A percentile compares a stretch with the other conserved stretches of the same genome.
These are phyloP conservation scores for Cystofilobasidium macerans DNA, from an alignment of 768 basidiomycete species.

Conservation along the genomic window DNA sequence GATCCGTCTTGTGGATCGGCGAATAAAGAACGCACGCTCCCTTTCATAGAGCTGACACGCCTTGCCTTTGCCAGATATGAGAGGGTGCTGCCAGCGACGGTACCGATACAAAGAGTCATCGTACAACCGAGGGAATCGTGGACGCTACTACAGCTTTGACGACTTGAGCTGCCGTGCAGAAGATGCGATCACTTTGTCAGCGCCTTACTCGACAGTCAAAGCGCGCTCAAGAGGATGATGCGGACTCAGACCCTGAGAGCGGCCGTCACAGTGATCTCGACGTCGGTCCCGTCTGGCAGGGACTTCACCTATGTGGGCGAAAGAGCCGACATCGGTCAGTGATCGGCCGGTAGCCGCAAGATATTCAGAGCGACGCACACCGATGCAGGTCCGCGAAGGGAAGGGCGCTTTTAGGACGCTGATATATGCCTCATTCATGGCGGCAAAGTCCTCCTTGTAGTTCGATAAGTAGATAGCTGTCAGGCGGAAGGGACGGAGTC, in stretches of 20 bases:
- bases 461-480: constrained; percentile 1
- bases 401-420: neutral
- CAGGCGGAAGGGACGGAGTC: neutral
- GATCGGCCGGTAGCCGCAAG: neutral
- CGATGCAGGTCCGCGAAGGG: neutral
- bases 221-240: neutral
- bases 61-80: too few species aligned
- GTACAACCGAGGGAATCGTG: too few species aligned
- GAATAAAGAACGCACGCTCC: too few species aligned
- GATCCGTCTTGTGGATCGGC: too few species aligned
- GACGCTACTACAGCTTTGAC: too few species aligned
- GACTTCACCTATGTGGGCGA: neutral
- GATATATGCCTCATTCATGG: neutral
- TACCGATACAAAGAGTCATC: too few species aligned
- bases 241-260: constrained; percentile 16
- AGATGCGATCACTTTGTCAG: too few species aligned
- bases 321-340: neutral
- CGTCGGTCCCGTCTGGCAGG: constrained; percentile 15
- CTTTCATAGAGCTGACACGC: too few species aligned
- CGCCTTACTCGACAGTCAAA: neutral
- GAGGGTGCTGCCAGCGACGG: too few species aligned
- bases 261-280: constrained; percentile 22
- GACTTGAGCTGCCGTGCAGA: too few species aligned
- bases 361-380: neutral
- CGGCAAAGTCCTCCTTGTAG: neutral